Conservation (phyloP, 306 rosid genomes). For the Abrus precatorius region DNA sequence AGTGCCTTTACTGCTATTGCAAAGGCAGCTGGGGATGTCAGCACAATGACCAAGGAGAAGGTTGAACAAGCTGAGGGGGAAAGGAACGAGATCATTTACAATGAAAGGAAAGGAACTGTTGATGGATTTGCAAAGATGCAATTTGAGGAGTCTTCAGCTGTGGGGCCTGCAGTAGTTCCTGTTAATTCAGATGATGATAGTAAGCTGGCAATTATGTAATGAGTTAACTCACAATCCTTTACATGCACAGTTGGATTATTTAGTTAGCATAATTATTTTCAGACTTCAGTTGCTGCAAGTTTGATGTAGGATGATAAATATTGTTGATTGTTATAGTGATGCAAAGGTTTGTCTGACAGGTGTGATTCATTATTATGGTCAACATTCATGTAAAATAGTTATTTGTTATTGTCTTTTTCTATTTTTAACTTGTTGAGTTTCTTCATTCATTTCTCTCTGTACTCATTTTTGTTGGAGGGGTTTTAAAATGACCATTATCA, state of each 20-base stretch:
- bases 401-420: slow-evolving; percentile 39
- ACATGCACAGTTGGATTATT: slow-evolving; percentile 31
- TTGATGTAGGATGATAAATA: slow-evolving; percentile 31
- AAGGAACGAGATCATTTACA: slow-evolving; percentile 55
- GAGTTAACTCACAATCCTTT: slow-evolving; percentile 29
- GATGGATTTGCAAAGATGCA: slow-evolving; percentile 45
- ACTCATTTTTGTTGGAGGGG: neutral
- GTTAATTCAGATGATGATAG: slow-evolving; percentile 61
- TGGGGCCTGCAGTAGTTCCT: slow-evolving; percentile 65
- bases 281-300: slow-evolving; percentile 28
- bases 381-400: slow-evolving; percentile 40
- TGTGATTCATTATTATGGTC: slow-evolving; percentile 28
- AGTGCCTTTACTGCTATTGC: slow-evolving; percentile 68
- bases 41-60: slow-evolving; percentile 75
- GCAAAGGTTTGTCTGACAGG: slow-evolving; percentile 34
- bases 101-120: slow-evolving; percentile 61
- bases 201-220: slow-evolving; percentile 54
- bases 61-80: slow-evolving; percentile 74
- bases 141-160: slow-evolving; percentile 37
- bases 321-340: slow-evolving; percentile 38
- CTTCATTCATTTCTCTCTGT: neutral
- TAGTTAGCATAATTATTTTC: slow-evolving; percentile 30
- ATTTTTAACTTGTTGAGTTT: neutral
- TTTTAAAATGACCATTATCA: slow-evolving; percentile 1
- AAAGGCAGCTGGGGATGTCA: slow-evolving; percentile 83